Conservation (phyloP, 2,329 filamentous ascomycete species). For the Xylariaceae sp. region DNA sequence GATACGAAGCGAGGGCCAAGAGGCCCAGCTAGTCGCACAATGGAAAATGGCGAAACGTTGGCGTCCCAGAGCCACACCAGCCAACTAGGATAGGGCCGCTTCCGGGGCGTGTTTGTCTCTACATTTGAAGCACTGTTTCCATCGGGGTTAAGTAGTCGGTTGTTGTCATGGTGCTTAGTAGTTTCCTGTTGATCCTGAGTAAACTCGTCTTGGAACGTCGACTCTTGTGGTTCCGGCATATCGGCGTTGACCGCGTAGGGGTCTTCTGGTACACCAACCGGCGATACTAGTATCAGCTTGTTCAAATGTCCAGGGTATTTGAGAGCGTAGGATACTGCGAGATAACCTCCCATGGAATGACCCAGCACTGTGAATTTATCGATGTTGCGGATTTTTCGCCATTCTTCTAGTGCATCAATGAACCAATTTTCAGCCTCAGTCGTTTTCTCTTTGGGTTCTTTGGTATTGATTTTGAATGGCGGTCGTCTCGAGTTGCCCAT, state of each 20-base stretch:
- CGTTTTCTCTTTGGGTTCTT: conserved; percentile 75
- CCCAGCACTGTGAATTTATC: conserved; percentile 91
- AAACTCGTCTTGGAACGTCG: conserved; percentile 73
- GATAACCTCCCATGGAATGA: conserved; percentile 90
- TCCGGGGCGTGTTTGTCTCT: conserved; percentile 29
- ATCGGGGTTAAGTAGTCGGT: conserved; percentile 38
- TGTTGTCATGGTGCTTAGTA: conserved; percentile 17
- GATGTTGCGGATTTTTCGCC: conserved; percentile 82
- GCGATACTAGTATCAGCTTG: conserved; percentile 92
- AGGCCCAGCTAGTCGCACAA: conserved; percentile 84
- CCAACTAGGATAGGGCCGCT: conserved; percentile 73
- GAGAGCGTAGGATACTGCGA: conserved; percentile 89
- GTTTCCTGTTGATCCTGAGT: conserved; percentile 62
- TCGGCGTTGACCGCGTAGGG: conserved; percentile 80
- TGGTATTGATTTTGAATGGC: conserved; percentile 77
- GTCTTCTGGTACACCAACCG: conserved; percentile 91
- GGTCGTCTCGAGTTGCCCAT: conserved; percentile 89
- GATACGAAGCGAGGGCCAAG: conserved; percentile 88
- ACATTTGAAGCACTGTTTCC: conserved; percentile 22
- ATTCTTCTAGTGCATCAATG: conserved; percentile 92
- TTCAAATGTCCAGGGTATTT: conserved; percentile 95
- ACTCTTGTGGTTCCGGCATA: conserved; percentile 72
- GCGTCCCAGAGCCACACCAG: conserved; percentile 93
- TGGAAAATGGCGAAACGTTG: conserved; percentile 90
- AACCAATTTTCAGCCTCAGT: conserved; percentile 93